Base-by-base conservation (phyloP, 2,329 filamentous ascomycete genomes). In the Aspergillus japonicus region DNA sequence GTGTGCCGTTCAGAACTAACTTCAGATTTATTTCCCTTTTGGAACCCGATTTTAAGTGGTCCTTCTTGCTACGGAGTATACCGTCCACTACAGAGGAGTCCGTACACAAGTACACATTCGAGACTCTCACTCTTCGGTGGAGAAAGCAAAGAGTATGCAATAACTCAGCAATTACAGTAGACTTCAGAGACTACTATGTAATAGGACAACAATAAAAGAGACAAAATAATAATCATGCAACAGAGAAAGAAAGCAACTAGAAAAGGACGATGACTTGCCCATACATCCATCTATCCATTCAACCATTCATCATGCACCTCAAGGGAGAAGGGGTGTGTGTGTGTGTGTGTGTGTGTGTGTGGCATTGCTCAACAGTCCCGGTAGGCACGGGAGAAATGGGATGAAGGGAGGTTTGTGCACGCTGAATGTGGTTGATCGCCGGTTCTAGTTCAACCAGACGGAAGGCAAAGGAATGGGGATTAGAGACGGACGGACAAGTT, bases 401-500 rank as follows among this genome's bases (percentile, higher is more conserved):
- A 56, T 51, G 50, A 62, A 64, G 50, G 64, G 63, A 64, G 62
- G 64, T 66, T 67, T 68, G 67, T 68, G 68, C 66, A 64, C 62
- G 59, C 52, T 56, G 53, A 50, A 50, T 58, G 69, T 71, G 67
- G 69, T 69, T 72, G 69, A 68, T 73, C 68, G 63, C 62, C 67
- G 66, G 60, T 58, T 61, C 61, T 64, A 63, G 61, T 67, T 63
- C 61, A 62, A 64, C 62, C 62, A 63, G 61, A 60, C 57, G 59
- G 63, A 68, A 67, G 62, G 66, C 55, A 67, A 68, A 68, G 66
- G 68, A 71, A 71, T 71, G 66, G 58, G 54, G 57, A 21, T 21
- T 21, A 2, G 21, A 21, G 21, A 35, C 26, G 26, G 26, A 26
- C 26, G 5, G 14, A 64, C 63, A 48, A 47, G 42, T 64, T 57